A percentile compares a stretch with the other conserved stretches of the same genome.
Conservation (phyloP, 257 asterid species). For the Salvia rosmarinus region DNA sequence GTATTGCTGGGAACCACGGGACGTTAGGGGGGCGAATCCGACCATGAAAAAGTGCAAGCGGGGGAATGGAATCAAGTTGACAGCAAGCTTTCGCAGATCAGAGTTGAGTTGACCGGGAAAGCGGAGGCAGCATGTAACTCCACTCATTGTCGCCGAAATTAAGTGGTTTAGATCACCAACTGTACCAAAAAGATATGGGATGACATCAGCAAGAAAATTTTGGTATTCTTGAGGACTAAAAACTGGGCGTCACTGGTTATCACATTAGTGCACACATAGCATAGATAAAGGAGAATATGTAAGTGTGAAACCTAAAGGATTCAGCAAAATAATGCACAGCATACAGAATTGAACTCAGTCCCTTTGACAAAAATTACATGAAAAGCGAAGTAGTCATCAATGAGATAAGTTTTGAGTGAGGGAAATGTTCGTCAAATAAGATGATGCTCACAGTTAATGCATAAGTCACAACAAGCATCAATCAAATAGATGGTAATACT, state of each 20-base stretch:
- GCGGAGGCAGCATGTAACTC: slow-evolving; percentile 92
- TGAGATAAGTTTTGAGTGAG: not conserved
- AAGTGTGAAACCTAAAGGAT: not conserved
- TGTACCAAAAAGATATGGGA: slow-evolving; percentile 33
- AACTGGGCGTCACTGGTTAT: not conserved
- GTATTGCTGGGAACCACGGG: slow-evolving; percentile 92
- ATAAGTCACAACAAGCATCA: not conserved
- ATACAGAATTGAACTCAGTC: not conserved
- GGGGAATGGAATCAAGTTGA: slow-evolving; percentile 85
- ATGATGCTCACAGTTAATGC: not conserved
- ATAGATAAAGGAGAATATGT: not conserved
- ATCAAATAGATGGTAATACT: slow-evolving; percentile 1
- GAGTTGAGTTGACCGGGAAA: slow-evolving; percentile 92
- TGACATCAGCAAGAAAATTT: not conserved
- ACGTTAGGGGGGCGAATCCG: slow-evolving; percentile 84
- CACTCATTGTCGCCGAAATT: slow-evolving; percentile 90
- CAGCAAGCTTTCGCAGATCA: slow-evolving; percentile 85
- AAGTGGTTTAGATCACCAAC: slow-evolving; percentile 90
- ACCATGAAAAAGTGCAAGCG: slow-evolving; percentile 93
- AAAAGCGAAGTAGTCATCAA: not conserved
- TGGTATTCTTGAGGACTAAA: not conserved
- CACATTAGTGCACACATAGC: not conserved
- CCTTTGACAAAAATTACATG: not conserved
- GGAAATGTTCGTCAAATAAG: not conserved
- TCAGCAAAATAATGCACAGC: not conserved